phyloP scores from a whole-genome alignment of 106 monocot genomes.

The Alisma plantagoaquatica region DNA sequence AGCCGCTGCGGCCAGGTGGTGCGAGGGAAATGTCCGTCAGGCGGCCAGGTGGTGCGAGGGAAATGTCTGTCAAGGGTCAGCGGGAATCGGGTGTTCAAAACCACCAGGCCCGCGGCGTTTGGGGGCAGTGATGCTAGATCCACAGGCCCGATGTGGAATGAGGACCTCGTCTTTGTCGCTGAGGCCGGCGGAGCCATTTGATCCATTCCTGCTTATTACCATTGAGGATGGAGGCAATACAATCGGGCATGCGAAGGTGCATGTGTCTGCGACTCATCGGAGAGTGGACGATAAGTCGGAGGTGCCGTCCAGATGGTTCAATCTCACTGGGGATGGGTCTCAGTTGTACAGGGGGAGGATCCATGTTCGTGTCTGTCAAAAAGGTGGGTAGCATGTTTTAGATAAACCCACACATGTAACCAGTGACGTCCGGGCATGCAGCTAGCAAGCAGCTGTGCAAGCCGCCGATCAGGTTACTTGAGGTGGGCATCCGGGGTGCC shows the following conservation, averaged over 20 bases:
- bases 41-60: constrained; percentile 20
- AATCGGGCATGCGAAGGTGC: constrained; percentile 54
- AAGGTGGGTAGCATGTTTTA: constrained; percentile 91
- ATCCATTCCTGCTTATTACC: constrained; percentile 47
- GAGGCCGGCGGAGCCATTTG: constrained; percentile 91
- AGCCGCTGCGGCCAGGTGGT: not conserved
- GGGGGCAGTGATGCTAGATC: constrained; percentile 13
- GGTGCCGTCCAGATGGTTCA: constrained; percentile 75
- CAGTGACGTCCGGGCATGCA: constrained; percentile 71
- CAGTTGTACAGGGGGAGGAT: constrained; percentile 58
- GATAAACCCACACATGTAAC: constrained; percentile 73
- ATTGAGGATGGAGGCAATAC: constrained; percentile 55
- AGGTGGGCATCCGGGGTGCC: constrained; percentile 72
- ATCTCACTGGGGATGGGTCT: constrained; percentile 44
- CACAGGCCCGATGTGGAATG: constrained; percentile 64
- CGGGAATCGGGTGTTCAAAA: constrained; percentile 68
- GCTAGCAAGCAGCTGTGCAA: constrained; percentile 66
- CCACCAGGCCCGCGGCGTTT: constrained; percentile 6
- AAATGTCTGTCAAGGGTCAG: constrained; percentile 66
- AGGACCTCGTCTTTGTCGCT: constrained; percentile 78
- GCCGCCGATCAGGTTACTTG: constrained; percentile 60
- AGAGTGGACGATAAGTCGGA: constrained; percentile 63
- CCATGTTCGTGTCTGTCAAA: constrained; percentile 65
- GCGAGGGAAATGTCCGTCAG: no score
- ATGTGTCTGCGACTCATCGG: constrained; percentile 57